Base-by-base conservation (phyloP, 2,329 filamentous ascomycete species). In the Canariomyces notabilis region DNA sequence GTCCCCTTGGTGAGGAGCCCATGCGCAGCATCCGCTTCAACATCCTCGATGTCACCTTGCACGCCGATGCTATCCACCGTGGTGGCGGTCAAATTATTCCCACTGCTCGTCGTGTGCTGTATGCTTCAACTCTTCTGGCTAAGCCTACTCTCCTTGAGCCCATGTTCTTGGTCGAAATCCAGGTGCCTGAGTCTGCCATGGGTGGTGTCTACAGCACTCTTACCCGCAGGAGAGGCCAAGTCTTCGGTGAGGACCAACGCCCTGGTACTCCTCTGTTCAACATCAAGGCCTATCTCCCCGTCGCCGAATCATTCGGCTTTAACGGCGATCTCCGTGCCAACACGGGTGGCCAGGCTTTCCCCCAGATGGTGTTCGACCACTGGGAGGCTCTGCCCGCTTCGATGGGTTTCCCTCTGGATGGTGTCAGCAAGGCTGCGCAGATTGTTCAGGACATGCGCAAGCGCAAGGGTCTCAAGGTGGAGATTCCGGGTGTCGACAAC, bases 151-250 rank as follows among this genome's bases (percentile, higher is more conserved):
- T 98, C 56, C 84, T 89, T 64, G 93, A 98, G 82, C 93, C 93
- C 67, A 87, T 98, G 75, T 98, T 94, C 87, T 79, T 96, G 70
- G 89, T 95, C 72, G 93, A 98, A 75, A 98, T 98, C 73, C 90
- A 96, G 79, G 93, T 98, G 56, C 91, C 91, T 66, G 93, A 98
- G 82, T 78, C 84, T 67, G 91, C 93, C 70, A 97, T 98, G 93
- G 93, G 93, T 82, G 93, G 93, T 82, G 95, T 98, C 74, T 98
- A 98, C 77, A 87, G 90, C 85, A 90, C 96, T 68, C 87, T 98
- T 64, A 96, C 90, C 75, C 87, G 90, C 68, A 81, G 90, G 73
- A 85, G 93, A 87, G 93, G 93, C 82, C 91, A 97, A 83, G 93
- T 98, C 75, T 96, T 97, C 83, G 79, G 79, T 70, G 93, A 98